Evolutionary conservation across 352 stramenopile genomes (phyloP), one percentile per base, ranked within the genome.

Genomic region (Pythium coloratum): DNA sequence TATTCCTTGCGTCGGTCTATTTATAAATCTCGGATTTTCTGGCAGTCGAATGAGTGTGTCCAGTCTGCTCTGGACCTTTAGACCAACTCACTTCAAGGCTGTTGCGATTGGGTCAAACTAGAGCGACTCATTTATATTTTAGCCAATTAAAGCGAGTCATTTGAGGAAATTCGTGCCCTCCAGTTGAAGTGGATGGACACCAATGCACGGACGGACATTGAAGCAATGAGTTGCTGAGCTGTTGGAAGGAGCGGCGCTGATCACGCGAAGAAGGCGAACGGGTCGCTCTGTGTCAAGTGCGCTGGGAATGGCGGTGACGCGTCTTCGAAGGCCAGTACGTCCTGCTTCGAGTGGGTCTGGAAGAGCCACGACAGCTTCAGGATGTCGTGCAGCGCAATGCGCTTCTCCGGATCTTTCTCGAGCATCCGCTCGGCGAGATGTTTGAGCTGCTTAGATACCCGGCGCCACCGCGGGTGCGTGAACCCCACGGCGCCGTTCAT

Each of bases 401-500:
- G 69, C 53, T 67, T 67, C 36, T 58, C 54, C 28, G 79, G 77
- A n/a, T 80, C 50, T 49, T 78, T 88, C 34, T 81, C 77, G 8
- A 91, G 76, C 77, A 89, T 87, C 20, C 79, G 69, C 44, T 70
- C 49, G 1, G 77, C 67, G 13, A 91, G 63, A 26, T 64, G 53
- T 44, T 66, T 72, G 34, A 91, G 57, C 10, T 64, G 46, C 18
- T 63, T 58, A 6, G 77, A 82, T n/a, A 83, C 69, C n/a, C 63
- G 57, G 0, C 55, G 63, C 80, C 80, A 89, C 8, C 62, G 64
- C 6, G 78, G 63, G 24, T 73, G 70, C 2, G 63, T 64, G 54
- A 86, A 91, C 28, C 28, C 76, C 55, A 91, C 70, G 38, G 76
- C 50, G 26, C 80, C 81, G 6, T 77, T 59, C 80, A 89, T 88